Evolutionary conservation across 305 asterid species (phyloP).

Genomic region (Stenogyne calaminthoides): DNA sequence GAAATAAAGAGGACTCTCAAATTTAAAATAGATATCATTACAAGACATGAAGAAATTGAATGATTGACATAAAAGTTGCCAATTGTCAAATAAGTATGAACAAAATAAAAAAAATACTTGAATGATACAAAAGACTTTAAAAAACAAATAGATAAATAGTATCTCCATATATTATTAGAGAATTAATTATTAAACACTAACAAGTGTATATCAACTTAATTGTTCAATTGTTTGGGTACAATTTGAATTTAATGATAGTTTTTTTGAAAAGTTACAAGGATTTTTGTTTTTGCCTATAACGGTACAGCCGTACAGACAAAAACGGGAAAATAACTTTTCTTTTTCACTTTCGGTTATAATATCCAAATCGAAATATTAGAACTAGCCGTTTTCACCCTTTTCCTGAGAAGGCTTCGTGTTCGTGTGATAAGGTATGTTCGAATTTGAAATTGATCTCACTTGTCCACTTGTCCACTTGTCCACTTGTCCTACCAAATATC

Average conservation of each 20-base stretch:
- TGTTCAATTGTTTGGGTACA: neutral
- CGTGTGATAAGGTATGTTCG: neutral
- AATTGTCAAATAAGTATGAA: too few relatives aligned
- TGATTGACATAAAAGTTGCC: too few relatives aligned
- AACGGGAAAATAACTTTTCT: neutral
- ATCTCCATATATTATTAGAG: too few relatives aligned
- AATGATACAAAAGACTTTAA: too few relatives aligned
- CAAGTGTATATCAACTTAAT: neutral
- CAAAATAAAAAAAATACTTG: too few relatives aligned
- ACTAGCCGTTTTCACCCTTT: slow-evolving; percentile 25
- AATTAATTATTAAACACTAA: too few relatives aligned
- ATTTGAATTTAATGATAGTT: neutral
- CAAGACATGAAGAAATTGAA: too few relatives aligned
- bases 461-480: neutral
- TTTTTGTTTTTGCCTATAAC: slow-evolving; percentile 13
- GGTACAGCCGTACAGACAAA: slow-evolving; percentile 1
- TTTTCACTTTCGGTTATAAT: neutral
- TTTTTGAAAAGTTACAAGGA: neutral
- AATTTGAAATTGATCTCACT: slow-evolving; percentile 6
- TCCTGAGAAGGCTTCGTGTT: neutral
- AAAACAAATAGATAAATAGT: too few relatives aligned
- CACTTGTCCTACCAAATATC: neutral
- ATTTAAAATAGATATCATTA: too few relatives aligned
- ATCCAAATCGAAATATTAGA: neutral
- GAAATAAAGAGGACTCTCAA: too few relatives aligned